Conservation (phyloP, 2,329 filamentous ascomycete species). For the Paecilomyces fulvus region DNA sequence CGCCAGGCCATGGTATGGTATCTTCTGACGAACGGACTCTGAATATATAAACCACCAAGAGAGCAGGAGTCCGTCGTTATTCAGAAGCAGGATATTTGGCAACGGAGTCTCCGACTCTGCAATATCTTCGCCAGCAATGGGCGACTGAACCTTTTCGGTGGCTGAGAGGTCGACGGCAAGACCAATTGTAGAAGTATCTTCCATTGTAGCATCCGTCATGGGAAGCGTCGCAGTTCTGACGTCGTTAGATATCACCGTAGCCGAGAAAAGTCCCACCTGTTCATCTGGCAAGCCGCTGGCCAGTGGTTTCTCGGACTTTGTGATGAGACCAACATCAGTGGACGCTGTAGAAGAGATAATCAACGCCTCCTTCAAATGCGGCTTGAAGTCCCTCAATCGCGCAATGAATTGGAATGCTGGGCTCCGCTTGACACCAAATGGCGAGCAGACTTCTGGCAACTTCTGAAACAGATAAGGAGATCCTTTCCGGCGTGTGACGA, state of each 20-base stretch:
- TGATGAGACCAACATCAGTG: slow-evolving; percentile 70
- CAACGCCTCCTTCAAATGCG: slow-evolving; percentile 70
- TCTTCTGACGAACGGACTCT: slow-evolving; percentile 68
- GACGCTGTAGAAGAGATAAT: slow-evolving; percentile 74
- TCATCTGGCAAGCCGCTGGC: slow-evolving; percentile 52
- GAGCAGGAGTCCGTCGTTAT: slow-evolving; percentile 76
- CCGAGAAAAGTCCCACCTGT: slow-evolving; percentile 61
- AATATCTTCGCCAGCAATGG: slow-evolving; percentile 69
- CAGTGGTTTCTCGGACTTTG: slow-evolving; percentile 61
- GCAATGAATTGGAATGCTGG: slow-evolving; percentile 70
- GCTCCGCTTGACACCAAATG: slow-evolving; percentile 56
- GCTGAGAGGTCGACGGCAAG: slow-evolving; percentile 75
- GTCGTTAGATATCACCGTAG: slow-evolving; percentile 64
- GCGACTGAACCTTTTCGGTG: slow-evolving; percentile 67
- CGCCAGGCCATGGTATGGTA: slow-evolving; percentile 63
- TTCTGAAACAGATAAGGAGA: slow-evolving; percentile 63
- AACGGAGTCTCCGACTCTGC: slow-evolving; percentile 70
- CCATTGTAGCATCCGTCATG: slow-evolving; percentile 50
- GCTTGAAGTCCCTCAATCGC: slow-evolving; percentile 71
- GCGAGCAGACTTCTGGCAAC: slow-evolving; percentile 63
- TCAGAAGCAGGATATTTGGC: slow-evolving; percentile 75
- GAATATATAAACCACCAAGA: slow-evolving; percentile 91
- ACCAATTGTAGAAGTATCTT: slow-evolving; percentile 72
- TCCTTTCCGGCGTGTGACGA: slow-evolving; percentile 61
- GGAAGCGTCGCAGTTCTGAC: slow-evolving; percentile 67